Evolutionary conservation across 805 yeast genomes (phyloP).

Genomic region (Ogataea pilisensis): DNA sequence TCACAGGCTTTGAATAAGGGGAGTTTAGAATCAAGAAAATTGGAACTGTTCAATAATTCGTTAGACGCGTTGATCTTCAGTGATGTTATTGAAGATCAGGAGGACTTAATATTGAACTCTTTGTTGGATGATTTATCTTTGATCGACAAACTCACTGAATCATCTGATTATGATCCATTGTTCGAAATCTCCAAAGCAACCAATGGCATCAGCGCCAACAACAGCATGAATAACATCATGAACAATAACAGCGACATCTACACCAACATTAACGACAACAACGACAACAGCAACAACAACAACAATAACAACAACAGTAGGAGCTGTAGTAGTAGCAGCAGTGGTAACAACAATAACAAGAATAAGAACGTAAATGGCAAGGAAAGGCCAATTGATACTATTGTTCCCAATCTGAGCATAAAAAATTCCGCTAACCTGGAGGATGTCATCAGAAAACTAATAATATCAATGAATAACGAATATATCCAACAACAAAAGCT

Average conservation of each 20-base stretch:
- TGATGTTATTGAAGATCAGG: slow-evolving; percentile 32
- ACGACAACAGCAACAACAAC: no score
- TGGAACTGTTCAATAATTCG: slow-evolving; percentile 31
- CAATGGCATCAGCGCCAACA: no score
- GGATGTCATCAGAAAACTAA: slow-evolving; percentile 49
- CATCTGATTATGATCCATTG: background rate
- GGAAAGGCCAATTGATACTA: slow-evolving; percentile 46
- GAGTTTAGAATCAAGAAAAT: slow-evolving; percentile 21
- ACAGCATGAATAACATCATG: no score
- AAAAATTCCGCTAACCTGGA: slow-evolving; percentile 54
- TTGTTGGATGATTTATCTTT: slow-evolving; percentile 27
- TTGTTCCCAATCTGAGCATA: slow-evolving; percentile 55
- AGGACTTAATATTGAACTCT: slow-evolving; percentile 24
- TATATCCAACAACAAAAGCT: slow-evolving; percentile 56
- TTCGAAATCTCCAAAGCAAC: background rate
- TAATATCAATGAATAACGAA: slow-evolving; percentile 52
- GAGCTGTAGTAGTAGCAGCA: no score
- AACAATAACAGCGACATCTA: no score
- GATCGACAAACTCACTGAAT: slow-evolving; percentile 5
- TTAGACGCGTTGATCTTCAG: slow-evolving; percentile 35
- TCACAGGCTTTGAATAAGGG: slow-evolving; percentile 25
- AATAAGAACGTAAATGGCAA: slow-evolving; percentile 39
- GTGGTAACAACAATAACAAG: slow-evolving; percentile 7
- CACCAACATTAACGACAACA: no score
- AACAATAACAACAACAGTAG: no score